These are phyloP conservation scores for Amphibolis antarctica DNA, from an alignment of 106 monocot genomes.

Conservation along the genomic window DNA sequence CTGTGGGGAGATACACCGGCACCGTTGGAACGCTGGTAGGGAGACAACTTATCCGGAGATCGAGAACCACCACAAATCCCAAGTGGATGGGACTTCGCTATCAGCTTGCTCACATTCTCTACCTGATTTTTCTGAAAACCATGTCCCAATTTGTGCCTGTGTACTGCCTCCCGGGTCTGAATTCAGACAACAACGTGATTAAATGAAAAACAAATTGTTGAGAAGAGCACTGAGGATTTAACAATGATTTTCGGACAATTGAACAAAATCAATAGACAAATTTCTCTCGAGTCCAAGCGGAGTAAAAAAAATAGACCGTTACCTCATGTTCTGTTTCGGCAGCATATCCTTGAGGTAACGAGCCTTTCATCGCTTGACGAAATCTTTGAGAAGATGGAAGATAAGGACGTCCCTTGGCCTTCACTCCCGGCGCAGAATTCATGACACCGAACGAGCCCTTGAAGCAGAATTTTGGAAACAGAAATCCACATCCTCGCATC, in stretches of 20 bases:
- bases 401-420: conserved; percentile 5
- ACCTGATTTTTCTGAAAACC: conserved; percentile 9
- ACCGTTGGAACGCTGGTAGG: conserved; percentile 19
- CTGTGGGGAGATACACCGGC: conserved; percentile 30
- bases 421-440: conserved; percentile 38
- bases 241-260: background rate
- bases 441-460: conserved; percentile 36
- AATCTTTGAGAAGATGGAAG: background rate
- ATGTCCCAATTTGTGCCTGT: conserved; percentile 42
- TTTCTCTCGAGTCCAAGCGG: background rate
- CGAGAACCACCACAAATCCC: conserved; percentile 46
- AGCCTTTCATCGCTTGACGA: background rate
- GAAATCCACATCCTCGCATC: conserved; percentile 43
- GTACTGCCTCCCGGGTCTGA: conserved; percentile 58
- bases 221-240: too few species aligned
- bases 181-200: background rate
- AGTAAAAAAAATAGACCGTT: background rate
- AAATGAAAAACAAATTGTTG: background rate
- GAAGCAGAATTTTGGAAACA: conserved; percentile 43
- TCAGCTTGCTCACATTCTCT: conserved; percentile 37
- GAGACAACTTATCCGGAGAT: conserved; percentile 41
- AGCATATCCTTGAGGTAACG: background rate
- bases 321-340: background rate
- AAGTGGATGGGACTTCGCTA: conserved; percentile 43
- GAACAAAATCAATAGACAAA: conserved; percentile 6